These are phyloP conservation scores for Pythium phragmiticola DNA, from an alignment of 352 stramenopile species.

Conservation along the genomic window DNA sequence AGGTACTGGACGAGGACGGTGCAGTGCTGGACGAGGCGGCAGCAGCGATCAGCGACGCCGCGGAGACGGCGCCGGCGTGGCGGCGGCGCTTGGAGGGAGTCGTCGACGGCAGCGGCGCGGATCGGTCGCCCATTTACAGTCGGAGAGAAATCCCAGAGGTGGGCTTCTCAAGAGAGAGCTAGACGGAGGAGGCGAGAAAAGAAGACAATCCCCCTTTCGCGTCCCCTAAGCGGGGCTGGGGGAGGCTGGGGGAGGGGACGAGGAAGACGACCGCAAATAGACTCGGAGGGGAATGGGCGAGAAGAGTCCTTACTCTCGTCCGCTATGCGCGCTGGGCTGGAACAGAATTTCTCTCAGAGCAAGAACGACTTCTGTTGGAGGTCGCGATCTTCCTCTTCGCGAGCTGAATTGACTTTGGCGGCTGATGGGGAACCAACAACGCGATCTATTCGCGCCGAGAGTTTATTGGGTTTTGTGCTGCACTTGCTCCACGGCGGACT, in stretches of 20 bases:
- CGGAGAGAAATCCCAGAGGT: neutral
- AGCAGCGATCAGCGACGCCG: slow-evolving; percentile 6
- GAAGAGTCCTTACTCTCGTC: neutral
- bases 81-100: slow-evolving; percentile 54
- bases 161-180: neutral
- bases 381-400: neutral
- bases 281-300: neutral
- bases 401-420: neutral
- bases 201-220: neutral
- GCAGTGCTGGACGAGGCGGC: neutral
- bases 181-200: slow-evolving; percentile 1
- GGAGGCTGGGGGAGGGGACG: slow-evolving; percentile 9
- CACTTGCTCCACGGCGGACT: slow-evolving; percentile 6
- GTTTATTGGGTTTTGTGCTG: slow-evolving; percentile 14
- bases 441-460: slow-evolving; percentile 10
- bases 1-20: too few species aligned
- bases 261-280: slow-evolving; percentile 2
- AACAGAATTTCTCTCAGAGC: neutral
- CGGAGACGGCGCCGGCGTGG: slow-evolving; percentile 8
- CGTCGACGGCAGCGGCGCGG: slow-evolving; percentile 3
- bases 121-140: slow-evolving; percentile 19
- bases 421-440: neutral
- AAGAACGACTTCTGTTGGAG: neutral
- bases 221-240: neutral
- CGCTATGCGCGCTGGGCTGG: neutral